Conservation (phyloP, 208 protist species). For the Leishmania guyanensis region DNA sequence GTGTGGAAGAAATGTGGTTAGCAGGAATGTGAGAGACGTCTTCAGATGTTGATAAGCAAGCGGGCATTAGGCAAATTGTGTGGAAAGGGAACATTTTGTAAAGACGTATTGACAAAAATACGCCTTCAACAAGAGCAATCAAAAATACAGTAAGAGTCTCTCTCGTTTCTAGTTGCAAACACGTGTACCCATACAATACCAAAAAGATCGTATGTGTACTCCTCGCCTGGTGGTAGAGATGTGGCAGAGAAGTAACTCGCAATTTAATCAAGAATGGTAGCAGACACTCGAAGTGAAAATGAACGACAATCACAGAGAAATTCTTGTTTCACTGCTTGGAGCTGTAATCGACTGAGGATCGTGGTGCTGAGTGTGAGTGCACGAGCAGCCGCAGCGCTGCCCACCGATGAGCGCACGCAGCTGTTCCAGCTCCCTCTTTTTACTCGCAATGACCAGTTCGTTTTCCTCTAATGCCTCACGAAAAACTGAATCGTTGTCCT, state of each 20-base stretch:
- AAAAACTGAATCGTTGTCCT: conserved; percentile 38
- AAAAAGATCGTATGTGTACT: neutral
- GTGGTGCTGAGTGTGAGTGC: conserved; percentile 8
- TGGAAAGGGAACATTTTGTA: neutral
- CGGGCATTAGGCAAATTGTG: neutral
- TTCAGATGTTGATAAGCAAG: neutral
- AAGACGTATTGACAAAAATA: neutral
- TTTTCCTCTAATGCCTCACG: conserved; percentile 40
- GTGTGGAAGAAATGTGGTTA: neutral
- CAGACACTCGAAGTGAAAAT: neutral
- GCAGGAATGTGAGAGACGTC: neutral
- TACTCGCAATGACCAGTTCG: conserved; percentile 33
- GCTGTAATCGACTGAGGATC: neutral
- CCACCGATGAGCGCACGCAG: conserved; percentile 29
- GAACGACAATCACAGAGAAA: conserved; percentile 12
- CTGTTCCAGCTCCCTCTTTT: conserved; percentile 31
- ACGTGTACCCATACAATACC: neutral
- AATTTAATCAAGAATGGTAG: neutral
- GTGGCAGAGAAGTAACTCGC: neutral
- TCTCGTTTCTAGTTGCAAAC: neutral
- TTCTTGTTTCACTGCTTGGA: conserved; percentile 6
- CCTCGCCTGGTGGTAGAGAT: neutral
- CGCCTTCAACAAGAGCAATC: neutral
- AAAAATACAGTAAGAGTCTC: neutral
- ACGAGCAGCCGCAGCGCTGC: conserved; percentile 36